Evolutionary conservation across 1,284 basidiomycete species (phyloP), one percentile per base, ranked within the genome.

Genomic region (Cerioporus squamosus): DNA sequence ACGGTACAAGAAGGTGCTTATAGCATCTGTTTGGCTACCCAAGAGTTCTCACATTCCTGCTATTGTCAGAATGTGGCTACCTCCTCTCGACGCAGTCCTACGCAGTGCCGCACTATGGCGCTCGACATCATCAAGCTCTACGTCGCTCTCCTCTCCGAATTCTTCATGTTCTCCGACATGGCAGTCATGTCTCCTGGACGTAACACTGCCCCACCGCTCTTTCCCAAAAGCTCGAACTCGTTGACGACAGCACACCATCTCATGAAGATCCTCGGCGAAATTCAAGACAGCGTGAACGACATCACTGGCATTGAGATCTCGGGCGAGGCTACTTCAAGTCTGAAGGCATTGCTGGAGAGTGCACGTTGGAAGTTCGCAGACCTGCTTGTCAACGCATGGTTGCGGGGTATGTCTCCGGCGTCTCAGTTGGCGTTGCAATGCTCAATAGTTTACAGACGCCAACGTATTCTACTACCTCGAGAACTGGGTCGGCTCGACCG

Each of bases 101-200:
- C 87, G 0, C 93, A 97, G 73, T 94, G 93, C 69, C 85, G 88
- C 23, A 88, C 88, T 2, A 98, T 99, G 95, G 93, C 93, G 0
- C 79, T 92, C 17, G 96, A 98, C 67, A 87, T 97, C 53, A 82
- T 98, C 65, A 92, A 93, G 68, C 83, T 91, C 26, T 99, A 97
- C 77, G 89, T 94, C 60, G 85, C 89, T 3, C 81, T 93, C 9
- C 77, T 99, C 29, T 95, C 94, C 2, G 86, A 94, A 64, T 95
- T 96, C 74, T 98, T 99, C 77, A 83, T 82, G 44, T 80, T 98
- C 54, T 97, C 95, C 6, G 87, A 95, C 71, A 83, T 85, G 71
- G 81, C 80, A 8, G 82, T 87, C 50, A 83, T 82, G 77, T 68
- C 78, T 40, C 76, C 80, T 18, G 75, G 81, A 46, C 58, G 67